phyloP scores from a whole-genome alignment of 2,329 filamentous ascomycete genomes.

The Aspergillus persii region DNA sequence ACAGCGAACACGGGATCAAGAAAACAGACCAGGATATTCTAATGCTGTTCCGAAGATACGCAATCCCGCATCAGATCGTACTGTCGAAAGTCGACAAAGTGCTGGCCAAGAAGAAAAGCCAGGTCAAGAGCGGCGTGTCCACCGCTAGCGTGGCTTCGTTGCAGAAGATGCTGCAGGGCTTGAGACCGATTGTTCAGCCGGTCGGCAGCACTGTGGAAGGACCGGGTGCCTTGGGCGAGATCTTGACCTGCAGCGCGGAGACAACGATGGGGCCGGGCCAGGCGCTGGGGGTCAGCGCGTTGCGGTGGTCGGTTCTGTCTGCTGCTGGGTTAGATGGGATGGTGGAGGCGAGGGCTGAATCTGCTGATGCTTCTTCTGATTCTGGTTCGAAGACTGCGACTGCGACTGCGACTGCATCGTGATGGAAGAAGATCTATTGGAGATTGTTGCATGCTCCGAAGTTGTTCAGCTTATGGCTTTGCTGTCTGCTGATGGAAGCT shows the following conservation, averaged over 20 bases:
- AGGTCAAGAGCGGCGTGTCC: slow-evolving; percentile 31
- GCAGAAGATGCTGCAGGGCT: slow-evolving; percentile 36
- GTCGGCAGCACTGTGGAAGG: slow-evolving; percentile 35
- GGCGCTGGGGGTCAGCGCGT: slow-evolving; percentile 58
- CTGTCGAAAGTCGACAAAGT: slow-evolving; percentile 65
- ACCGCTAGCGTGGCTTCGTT: slow-evolving; percentile 33
- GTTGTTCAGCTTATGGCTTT: too few relatives aligned
- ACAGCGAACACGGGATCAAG: slow-evolving; percentile 63
- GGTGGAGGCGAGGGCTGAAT: slow-evolving; percentile 23
- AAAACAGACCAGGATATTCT: slow-evolving; percentile 58
- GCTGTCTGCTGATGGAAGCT: too few relatives aligned
- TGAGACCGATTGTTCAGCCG: slow-evolving; percentile 45
- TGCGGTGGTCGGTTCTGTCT: slow-evolving; percentile 63
- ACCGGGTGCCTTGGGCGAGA: slow-evolving; percentile 54
- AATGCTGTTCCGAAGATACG: slow-evolving; percentile 53
- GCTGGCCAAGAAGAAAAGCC: slow-evolving; percentile 36
- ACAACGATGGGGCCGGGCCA: slow-evolving; percentile 46
- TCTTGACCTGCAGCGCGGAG: slow-evolving; percentile 58
- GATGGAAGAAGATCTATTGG: background rate
- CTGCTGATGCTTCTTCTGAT: background rate
- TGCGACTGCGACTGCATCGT: slow-evolving; percentile 1
- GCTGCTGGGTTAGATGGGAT: slow-evolving; percentile 57
- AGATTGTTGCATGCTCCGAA: too few relatives aligned
- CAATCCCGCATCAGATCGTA: slow-evolving; percentile 63
- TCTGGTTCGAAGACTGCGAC: background rate